Evolutionary conservation across 768 basidiomycete species (phyloP), one percentile per base, ranked within the genome.

Genomic region (Cubamyces sp.): DNA sequence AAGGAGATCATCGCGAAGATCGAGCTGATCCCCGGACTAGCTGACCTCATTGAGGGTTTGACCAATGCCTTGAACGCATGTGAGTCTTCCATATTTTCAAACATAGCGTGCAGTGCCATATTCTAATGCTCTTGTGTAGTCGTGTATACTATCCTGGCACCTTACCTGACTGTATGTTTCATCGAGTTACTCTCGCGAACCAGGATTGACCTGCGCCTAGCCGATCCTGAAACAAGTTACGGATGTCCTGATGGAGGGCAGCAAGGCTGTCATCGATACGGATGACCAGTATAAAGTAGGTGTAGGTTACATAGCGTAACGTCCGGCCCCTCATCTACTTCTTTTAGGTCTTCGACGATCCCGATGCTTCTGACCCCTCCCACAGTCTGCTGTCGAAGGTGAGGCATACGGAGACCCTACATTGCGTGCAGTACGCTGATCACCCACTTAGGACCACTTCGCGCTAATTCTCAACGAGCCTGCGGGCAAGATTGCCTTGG

Each of bases 331-430:
- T 15, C 0, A 16, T 25, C 47, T 42, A 30, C 15, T n/a, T 56
- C 15, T 1, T 40, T 40, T 61, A 84, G 82, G 87, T 89, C 21
- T 91, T 90, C 74, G 77, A 87, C 67, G 81, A 88, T 67, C 81
- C 84, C 5, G 72, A 82, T 64, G 87, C 88, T 11, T 86, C 85
- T 14, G 88, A 91, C 69, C 90, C 89, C 3, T 87, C 88, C 1
- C 89, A 91, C 72, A 88, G 86, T 72, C 74, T 88, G 64, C 76
- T 90, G 51, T 87, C 87, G 41, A 90, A 90, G 78, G 86, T 85
- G 34, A 34, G 34, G 34, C 34, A n/a, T 43, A 6, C 19, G 42
- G 42, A 9, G 1, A 34, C 4, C 34, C 34, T 5, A 43, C 42
- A 43, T 12, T 9, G 12, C 42, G 42, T 11, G 42, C 42, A 9